These are phyloP conservation scores for Flaveria trinervia DNA, from an alignment of 129 eudicot genomes.

Conservation along the genomic window DNA sequence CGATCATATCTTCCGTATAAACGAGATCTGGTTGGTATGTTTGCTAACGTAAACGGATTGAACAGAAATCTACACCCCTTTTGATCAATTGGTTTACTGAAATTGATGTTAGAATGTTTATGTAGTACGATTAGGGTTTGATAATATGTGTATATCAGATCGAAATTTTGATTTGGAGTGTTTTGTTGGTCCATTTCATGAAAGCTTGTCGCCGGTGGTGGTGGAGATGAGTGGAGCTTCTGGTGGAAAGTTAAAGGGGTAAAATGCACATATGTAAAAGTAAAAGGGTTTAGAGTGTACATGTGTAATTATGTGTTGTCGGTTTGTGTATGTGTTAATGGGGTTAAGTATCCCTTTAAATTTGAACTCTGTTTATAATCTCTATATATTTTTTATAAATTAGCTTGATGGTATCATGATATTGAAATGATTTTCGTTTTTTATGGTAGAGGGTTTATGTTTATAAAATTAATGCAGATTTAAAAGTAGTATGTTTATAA, in stretches of 20 bases:
- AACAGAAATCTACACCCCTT: slow-evolving; percentile 25
- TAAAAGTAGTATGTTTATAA: too few relatives aligned
- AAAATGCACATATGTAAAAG: slow-evolving; percentile 13
- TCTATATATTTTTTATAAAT: too few relatives aligned
- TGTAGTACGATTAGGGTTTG: slow-evolving; percentile 1
- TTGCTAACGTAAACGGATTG: slow-evolving; percentile 48
- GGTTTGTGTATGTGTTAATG: background rate
- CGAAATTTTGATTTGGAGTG: background rate
- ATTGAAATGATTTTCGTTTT: too few relatives aligned
- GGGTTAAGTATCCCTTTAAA: background rate
- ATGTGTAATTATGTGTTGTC: background rate
- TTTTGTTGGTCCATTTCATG: slow-evolving; percentile 6
- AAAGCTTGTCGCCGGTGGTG: background rate
- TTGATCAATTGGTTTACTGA: background rate
- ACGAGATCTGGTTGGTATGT: slow-evolving; percentile 47
- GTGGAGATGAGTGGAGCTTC: background rate
- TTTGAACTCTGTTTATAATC: too few relatives aligned
- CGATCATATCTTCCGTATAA: slow-evolving; percentile 52
- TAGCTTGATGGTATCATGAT: too few relatives aligned
- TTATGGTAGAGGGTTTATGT: too few relatives aligned
- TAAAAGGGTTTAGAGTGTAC: slow-evolving; percentile 1
- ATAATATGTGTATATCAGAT: slow-evolving; percentile 1
- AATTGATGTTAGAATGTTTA: background rate
- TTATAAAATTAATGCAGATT: too few relatives aligned
- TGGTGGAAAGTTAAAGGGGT: slow-evolving; percentile 27